These are phyloP conservation scores for Dalbergia cultrata DNA, from an alignment of 306 rosid genomes.

Conservation along the genomic window DNA sequence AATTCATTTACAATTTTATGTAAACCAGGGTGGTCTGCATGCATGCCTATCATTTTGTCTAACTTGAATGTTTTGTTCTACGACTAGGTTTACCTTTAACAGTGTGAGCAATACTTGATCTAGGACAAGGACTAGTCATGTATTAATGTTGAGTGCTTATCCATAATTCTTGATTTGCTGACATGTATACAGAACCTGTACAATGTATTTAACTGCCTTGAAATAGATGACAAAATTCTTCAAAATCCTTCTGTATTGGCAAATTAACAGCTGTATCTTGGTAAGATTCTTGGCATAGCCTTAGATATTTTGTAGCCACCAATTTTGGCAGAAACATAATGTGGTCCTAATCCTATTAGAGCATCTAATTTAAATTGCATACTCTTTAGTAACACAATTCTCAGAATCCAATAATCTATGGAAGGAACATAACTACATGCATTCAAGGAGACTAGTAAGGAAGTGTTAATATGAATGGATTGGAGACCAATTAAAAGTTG, in stretches of 20 bases:
- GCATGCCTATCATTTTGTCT: background rate
- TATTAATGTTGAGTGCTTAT: constrained; percentile 8
- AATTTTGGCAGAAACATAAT: constrained; percentile 8
- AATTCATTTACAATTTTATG: background rate
- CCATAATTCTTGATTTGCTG: background rate
- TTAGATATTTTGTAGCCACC: background rate
- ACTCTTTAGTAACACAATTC: background rate
- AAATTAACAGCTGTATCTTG: background rate
- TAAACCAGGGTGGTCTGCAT: background rate
- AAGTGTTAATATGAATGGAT: background rate
- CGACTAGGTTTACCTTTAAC: too few species aligned
- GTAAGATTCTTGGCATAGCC: constrained; percentile 8
- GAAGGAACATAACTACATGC: constrained; percentile 11
- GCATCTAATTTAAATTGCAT: constrained; percentile 9
- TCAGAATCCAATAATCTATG: constrained; percentile 21
- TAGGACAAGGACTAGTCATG: too few species aligned
- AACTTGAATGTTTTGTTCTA: background rate
- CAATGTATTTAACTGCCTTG: background rate
- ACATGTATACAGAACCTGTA: background rate
- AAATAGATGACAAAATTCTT: background rate
- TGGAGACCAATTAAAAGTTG: background rate
- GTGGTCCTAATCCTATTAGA: constrained; percentile 11
- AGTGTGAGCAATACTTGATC: too few species aligned
- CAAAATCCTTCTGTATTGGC: background rate
- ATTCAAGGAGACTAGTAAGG: background rate